Evolutionary conservation across 192 early-diverging fungal genomes (phyloP).

Genomic region (Umbelopsis sp.): DNA sequence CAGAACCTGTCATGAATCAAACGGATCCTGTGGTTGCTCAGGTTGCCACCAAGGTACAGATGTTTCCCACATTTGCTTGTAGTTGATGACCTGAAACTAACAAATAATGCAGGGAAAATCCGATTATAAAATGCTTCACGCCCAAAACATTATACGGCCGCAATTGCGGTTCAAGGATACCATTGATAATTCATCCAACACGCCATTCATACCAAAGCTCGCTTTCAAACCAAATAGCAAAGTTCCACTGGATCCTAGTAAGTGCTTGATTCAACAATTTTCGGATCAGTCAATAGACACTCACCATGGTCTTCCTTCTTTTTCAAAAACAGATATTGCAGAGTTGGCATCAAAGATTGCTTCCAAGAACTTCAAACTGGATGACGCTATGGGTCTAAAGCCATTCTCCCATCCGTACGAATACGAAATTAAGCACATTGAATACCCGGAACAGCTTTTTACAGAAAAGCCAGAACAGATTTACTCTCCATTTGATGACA

Average conservation of each 20-base stretch:
- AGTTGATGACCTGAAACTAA: too few species aligned
- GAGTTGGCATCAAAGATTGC: neutral
- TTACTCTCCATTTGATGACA: slow-evolving; percentile 65
- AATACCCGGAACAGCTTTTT: slow-evolving; percentile 78
- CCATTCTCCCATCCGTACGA: slow-evolving; percentile 85
- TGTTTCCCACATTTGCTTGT: too few species aligned
- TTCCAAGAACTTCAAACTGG: neutral
- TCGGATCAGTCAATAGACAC: neutral
- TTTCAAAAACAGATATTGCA: neutral
- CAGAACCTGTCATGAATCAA: slow-evolving; percentile 41
- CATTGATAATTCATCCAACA: slow-evolving; percentile 80
- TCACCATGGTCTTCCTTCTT: slow-evolving; percentile 14
- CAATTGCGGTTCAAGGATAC: slow-evolving; percentile 86
- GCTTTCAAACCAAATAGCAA: slow-evolving; percentile 79
- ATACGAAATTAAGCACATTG: slow-evolving; percentile 82
- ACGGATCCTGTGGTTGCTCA: slow-evolving; percentile 52
- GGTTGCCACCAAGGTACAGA: slow-evolving; percentile 29
- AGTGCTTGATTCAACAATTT: slow-evolving; percentile 29
- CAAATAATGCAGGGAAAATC: slow-evolving; percentile 35
- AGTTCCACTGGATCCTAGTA: slow-evolving; percentile 71
- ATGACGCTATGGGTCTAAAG: slow-evolving; percentile 9
- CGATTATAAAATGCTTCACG: slow-evolving; percentile 64
- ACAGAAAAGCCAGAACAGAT: slow-evolving; percentile 48
- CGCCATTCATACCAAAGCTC: slow-evolving; percentile 84
- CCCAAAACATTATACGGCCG: slow-evolving; percentile 77